Base-by-base conservation (phyloP, 768 basidiomycete genomes). In the Dacryopinax primogenitus region DNA sequence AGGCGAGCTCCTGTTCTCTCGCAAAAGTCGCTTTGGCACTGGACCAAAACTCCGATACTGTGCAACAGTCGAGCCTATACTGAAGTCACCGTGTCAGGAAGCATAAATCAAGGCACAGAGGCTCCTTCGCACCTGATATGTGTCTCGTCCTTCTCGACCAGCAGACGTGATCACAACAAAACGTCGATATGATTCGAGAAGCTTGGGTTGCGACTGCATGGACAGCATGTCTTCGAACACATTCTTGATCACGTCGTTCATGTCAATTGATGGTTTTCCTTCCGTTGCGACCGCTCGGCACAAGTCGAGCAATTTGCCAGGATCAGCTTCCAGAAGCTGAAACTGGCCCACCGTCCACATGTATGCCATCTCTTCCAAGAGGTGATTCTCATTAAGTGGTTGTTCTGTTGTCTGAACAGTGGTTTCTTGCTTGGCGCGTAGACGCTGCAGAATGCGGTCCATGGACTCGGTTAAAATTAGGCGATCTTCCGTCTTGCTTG, bases 111-210 rank as follows among this genome's bases (percentile, higher is more conserved):
- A 28, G 3, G 13, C 6, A 58, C n/a, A n/a, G n/a, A 30, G 30
- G 6, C 4, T 18, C 13, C 9, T 26, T 58, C 32, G 51, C 30
- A 58, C 51, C 23, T 15, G 23, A 58, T 58, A 58, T 4, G 11
- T 18, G 23, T 44, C 51, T 30, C 32, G 12, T 15, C 51, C 51
- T 58, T 58, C 51, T 32, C 51, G 11, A 26, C 4, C 51, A 9
- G 11, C 3, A 4, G 51, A 58, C 28, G 72, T 78, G 36, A 90
- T 74, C 0, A 87, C 78, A 12, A 87, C 82, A 73, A 82, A 90
- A 30, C 88, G 82, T 30, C 88, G 81, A 70, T 85, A 84, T 33
- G 77, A 70, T 58, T 78, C 74, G 81, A 86, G 84, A 35, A 88
- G 76, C 26, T 69, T 73, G n/a, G 85, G 86, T 66, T 89, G 86